Evolutionary conservation across 257 asterid species (phyloP), one percentile per base, ranked within the genome.

Genomic region (Rauvolfia tetraphylla): DNA sequence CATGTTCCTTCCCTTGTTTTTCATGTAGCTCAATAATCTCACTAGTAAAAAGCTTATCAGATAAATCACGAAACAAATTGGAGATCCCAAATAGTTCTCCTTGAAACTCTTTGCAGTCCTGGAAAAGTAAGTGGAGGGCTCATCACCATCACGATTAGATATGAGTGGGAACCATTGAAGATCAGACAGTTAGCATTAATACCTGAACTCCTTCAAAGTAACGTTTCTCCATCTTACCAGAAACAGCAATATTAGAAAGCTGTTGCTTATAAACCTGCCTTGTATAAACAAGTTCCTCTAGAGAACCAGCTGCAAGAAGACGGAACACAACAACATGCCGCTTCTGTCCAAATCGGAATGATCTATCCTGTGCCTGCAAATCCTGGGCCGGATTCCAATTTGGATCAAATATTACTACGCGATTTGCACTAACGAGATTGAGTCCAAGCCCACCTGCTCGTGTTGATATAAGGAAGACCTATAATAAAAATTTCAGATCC

Each of bases 321-420:
- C 99, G 98, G 79, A 92, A 92, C 67, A 92, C 99, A 63, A 91
- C 84, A 71, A 95, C 98, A 74, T 92, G 97, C 75, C 98, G 81
- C 82, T 90, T 92, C 86, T 95, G 98, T 59, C 99, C 98, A 77
- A 78, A 92, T 39, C 97, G 92, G 75, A 95, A 95, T 71, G 99
- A 92, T 74, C 99, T 87, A 59, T 95, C 99, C 81, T 92, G 99
- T 15, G 99, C 99, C 88, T 95, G 99, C 85, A 95, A 78, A 87
- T 95, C 98, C 79, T 95, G 98, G 53, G 99, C 95, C 12, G 98
- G 99, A 73, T 95, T 95, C 98, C 99, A 95, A 83, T 92, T 92
- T 62, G 99, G 99, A 81, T 95, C 98, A 76, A 95, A 95, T 79
- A 92, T 89, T 48, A 95, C 98, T 33, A 95, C 99, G 34, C 98